Evolutionary conservation across 164 flowering plant genomes (phyloP).

Genomic region (Buxus sempervirens): DNA sequence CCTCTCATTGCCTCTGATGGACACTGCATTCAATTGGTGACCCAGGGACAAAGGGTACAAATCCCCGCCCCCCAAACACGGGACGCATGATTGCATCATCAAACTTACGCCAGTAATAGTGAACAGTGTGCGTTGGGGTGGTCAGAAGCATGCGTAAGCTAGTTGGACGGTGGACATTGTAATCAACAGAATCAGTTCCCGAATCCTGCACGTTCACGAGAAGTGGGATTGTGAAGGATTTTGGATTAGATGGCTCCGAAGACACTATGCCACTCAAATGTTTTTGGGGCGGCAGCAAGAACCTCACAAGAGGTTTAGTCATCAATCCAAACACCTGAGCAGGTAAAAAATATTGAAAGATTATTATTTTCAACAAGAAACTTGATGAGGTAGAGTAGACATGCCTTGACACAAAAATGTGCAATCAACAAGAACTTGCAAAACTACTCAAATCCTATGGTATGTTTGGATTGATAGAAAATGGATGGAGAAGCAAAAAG

Average conservation of each 20-base stretch:
- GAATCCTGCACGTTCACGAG: constrained; percentile 49
- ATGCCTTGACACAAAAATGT: background rate
- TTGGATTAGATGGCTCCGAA: constrained; percentile 60
- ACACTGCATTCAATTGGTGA: constrained; percentile 63
- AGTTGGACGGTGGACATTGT: constrained; percentile 38
- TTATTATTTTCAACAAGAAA: background rate
- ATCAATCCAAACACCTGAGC: constrained; percentile 66
- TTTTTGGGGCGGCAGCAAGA: constrained; percentile 54
- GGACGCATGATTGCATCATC: constrained; percentile 89
- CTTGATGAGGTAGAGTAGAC: background rate
- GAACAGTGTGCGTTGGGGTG: constrained; percentile 66
- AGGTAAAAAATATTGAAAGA: background rate
- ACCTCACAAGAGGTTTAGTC: constrained; percentile 79
- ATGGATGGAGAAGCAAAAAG: too few relatives aligned
- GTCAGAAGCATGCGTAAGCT: constrained; percentile 62
- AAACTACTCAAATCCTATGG: too few relatives aligned
- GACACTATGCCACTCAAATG: constrained; percentile 35
- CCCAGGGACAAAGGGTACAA: constrained; percentile 75
- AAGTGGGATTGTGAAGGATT: constrained; percentile 59
- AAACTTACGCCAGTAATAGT: constrained; percentile 82
- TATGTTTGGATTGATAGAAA: too few relatives aligned
- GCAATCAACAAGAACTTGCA: background rate
- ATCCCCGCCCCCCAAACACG: constrained; percentile 88
- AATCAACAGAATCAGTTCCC: constrained; percentile 30
- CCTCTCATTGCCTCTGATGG: constrained; percentile 26